Evolutionary conservation across 495 filamentous ascomycete species (phyloP), one percentile per base, ranked within the genome.

Genomic region (Hyphodiscus hymeniophilus): DNA sequence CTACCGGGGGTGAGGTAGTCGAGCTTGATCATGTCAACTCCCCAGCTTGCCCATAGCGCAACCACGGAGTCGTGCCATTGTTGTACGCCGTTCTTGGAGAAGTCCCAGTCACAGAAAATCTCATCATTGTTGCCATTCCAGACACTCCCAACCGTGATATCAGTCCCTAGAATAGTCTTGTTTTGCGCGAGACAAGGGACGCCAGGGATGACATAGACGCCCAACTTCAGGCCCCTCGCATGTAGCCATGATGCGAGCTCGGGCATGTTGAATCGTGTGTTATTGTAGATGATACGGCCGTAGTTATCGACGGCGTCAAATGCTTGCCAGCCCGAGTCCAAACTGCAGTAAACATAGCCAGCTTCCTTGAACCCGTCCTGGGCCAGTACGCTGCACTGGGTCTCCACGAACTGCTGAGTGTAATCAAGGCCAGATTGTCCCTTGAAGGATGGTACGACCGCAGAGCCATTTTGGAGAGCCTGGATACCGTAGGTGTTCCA

Each of bases 1-100:
- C 43, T 50, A 12, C 59, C 61, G 2, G 61, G 61, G 3, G 57
- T 64, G 15, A 62, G 42, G 41, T 40, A 64, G 40, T 64, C 61
- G 3, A 64, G 42, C 38, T 62, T 64, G 34, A 64, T 55, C 34
- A 64, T 43, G 28, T 60, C 60, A 13, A 59, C 60, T 8, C 59
- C 60, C 56, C 44, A 42, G 33, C 48, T 18, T 15, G 57, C 54
- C 45, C 53, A 60, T 26, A 47, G 51, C 8, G 51, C 44, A 15
- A 64, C 48, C 18, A 63, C 51, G 12, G 62, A 63, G 32, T 64
- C 48, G 33, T 64, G 62, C 55, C 52, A 64, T 43, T 59, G 41
- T 38, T 64, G 62, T 18, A 57, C 53, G 13, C 50, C 55, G 7
- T 47, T 24, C 20, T 63, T 56, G 38, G 60, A 53, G 22, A 51